Percentiles rank a stretch among this genome's conserved stretches.
Evolutionary conservation across 331 rosid genomes (phyloP).

Genomic region (Telfairia occidentalis): DNA sequence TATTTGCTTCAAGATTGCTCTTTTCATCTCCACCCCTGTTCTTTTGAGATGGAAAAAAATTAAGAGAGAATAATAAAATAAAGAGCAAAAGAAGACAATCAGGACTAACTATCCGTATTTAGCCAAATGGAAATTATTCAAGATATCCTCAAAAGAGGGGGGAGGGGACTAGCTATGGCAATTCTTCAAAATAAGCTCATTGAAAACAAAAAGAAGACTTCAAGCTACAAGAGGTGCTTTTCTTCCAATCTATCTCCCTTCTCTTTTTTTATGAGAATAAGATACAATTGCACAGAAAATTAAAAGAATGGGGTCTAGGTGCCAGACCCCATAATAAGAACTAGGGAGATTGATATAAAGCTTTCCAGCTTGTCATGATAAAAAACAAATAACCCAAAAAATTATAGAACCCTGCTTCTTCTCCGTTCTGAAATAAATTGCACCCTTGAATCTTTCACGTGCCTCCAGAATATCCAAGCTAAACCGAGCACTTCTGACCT

Average conservation of each 20-base stretch:
- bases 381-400: neutral
- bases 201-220: neutral
- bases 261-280: neutral
- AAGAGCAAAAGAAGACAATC: neutral
- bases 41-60: slow-evolving; percentile 9
- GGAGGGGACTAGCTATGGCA: neutral
- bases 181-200: neutral
- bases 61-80: neutral
- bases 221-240: neutral
- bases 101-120: neutral
- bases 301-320: neutral
- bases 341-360: neutral
- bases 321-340: neutral
- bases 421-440: neutral
- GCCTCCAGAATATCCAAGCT: neutral
- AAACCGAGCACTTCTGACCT: neutral
- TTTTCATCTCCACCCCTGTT: slow-evolving; percentile 34
- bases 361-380: neutral
- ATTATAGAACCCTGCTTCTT: neutral
- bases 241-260: neutral
- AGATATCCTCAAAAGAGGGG: neutral
- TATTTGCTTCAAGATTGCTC: slow-evolving; percentile 16
- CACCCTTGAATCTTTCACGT: neutral
- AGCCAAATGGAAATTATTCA: neutral
- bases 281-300: neutral